Evolutionary conservation across 441 rosid genomes (phyloP), one percentile per base, ranked within the genome.

Genomic region (Syzygium syzygioides): DNA sequence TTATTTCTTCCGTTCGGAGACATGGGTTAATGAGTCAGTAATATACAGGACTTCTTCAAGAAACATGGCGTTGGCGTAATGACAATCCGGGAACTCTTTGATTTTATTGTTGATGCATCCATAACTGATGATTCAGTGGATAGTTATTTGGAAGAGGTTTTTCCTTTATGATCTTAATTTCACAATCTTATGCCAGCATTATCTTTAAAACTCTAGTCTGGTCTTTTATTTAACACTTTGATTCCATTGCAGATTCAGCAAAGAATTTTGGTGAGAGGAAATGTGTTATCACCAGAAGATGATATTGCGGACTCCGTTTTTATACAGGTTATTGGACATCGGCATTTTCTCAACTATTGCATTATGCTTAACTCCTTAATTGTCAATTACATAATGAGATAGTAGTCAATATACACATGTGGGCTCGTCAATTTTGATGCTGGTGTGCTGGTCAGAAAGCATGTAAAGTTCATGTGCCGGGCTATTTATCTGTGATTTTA

Each of bases 41-140:
- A 19, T 48, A 18, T 86, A 89, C 94, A 98, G 99, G 98, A 94
- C 90, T 98, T 94, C 93, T 98, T 95, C 90, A 97, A 91, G 92
- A 98, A 96, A 92, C 94, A 96, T 91, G 98, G 99, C 37, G 98
- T 98, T 30, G 99, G 96, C 34, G 99, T 97, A 8, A 98, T 98
- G 99, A 95, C 95, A 48, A 96, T 95, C 79, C 91, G 98, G 26
- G 99, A 98, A 91, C 94, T 98, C 80, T 98, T 98, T 90, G 99
- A 97, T 91, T 98, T 98, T 91, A 94, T 97, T 85, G 99, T 98
- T 41, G 99, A 98, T 87, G 95, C 99, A 50, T 90, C 96, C 37
- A 96, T 98, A 30, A 88, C 94, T 34, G 99, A 98, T 83, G 97
- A 95, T 86, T 89, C 92, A 76, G 93, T 98, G 60, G 99, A 98